Percentiles rank a stretch among this genome's conserved stretches.
Conservation (phyloP, 331 rosid species). For the Quercus lobata region DNA sequence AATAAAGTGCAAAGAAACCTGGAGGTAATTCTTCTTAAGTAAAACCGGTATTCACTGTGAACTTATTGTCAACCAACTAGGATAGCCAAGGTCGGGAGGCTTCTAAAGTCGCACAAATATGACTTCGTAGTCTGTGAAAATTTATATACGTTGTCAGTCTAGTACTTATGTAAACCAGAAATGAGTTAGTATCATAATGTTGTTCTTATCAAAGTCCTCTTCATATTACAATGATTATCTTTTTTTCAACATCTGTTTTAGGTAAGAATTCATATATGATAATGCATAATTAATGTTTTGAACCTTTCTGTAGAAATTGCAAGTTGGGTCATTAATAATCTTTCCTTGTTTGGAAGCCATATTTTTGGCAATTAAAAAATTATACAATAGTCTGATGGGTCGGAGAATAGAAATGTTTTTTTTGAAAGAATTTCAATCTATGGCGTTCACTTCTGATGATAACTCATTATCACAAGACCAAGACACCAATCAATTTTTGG, state of each 20-base stretch:
- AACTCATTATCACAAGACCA: too few relatives aligned
- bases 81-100: neutral
- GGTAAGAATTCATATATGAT: conserved; percentile 2
- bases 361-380: conserved; percentile 1
- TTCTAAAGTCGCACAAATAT: neutral
- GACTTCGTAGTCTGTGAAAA: neutral
- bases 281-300: conserved; percentile 5
- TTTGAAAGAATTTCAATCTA: too few relatives aligned
- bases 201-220: conserved; percentile 3
- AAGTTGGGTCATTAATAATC: conserved; percentile 10
- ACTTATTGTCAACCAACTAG: neutral
- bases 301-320: neutral
- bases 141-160: neutral
- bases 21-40: neutral
- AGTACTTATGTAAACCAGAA: neutral
- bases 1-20: neutral
- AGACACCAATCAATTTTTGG: too few relatives aligned
- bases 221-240: neutral
- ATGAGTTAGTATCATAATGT: conserved; percentile 11
- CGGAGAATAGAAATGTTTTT: too few relatives aligned
- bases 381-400: too few relatives aligned
- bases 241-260: neutral
- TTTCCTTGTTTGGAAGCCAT: conserved; percentile 3
- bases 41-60: neutral
- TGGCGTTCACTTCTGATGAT: fast-evolving